Conservation (phyloP, 139 green algal genomes). For the Dunaliella primolecta region DNA sequence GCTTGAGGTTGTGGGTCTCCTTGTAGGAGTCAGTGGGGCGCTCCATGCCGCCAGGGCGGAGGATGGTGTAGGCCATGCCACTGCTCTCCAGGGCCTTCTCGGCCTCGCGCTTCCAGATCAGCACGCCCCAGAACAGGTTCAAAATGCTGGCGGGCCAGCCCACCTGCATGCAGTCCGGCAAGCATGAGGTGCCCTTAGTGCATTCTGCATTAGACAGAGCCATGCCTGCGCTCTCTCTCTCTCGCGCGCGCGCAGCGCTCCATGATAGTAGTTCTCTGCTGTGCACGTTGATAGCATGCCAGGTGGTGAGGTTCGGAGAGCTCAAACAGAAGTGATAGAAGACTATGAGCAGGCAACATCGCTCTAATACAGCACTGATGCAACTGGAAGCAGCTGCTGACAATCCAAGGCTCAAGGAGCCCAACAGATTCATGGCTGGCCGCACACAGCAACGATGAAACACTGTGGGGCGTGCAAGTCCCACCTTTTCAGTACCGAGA, state of each 20-base stretch:
- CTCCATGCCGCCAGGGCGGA: constrained; percentile 90
- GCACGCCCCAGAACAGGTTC: constrained; percentile 87
- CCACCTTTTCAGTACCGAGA: constrained; percentile 83
- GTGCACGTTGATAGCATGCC: too few species aligned
- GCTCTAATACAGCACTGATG: too few species aligned
- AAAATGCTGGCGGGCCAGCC: constrained; percentile 54
- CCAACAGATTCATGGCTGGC: too few species aligned
- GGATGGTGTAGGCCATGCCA: constrained; percentile 85
- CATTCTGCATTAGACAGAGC: not conserved
- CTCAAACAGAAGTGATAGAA: too few species aligned
- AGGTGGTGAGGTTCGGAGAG: too few species aligned
- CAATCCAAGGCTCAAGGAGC: too few species aligned
- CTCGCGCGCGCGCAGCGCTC: not conserved
- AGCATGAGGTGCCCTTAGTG: not conserved
- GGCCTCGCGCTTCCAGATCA: constrained; percentile 81
- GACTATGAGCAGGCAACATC: too few species aligned
- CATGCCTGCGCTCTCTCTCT: too few species aligned
- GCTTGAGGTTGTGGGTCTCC: constrained; percentile 79
- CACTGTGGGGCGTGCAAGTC: too few species aligned
- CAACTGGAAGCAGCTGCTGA: too few species aligned
- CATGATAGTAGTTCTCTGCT: too few species aligned
- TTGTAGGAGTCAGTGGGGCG: constrained; percentile 85
- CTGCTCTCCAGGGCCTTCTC: constrained; percentile 77
- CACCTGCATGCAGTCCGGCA: constrained; percentile 16
- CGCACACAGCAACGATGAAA: too few species aligned